These are phyloP conservation scores for Ceraceosorus guamensis DNA, from an alignment of 1,284 basidiomycete species.

Conservation along the genomic window DNA sequence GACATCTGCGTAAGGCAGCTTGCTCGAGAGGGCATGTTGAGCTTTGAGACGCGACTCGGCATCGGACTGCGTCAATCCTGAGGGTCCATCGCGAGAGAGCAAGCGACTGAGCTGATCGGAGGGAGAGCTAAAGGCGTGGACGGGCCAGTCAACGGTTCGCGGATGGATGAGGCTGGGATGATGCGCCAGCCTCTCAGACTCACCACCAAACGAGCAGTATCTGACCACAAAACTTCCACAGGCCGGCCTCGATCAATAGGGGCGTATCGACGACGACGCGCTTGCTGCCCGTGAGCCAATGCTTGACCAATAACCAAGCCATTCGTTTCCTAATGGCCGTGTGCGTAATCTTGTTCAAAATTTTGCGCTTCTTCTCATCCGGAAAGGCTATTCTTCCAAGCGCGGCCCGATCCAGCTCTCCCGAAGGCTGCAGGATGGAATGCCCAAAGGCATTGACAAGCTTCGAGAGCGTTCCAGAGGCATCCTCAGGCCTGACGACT, in stretches of 20 bases:
- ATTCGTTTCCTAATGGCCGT: slow-evolving; percentile 75
- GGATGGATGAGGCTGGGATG: too few species aligned
- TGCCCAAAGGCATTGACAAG: slow-evolving; percentile 69
- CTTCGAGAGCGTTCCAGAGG: slow-evolving; percentile 56
- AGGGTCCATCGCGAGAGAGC: slow-evolving; percentile 34
- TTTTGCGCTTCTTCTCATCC: slow-evolving; percentile 59
- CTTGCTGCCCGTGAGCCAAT: slow-evolving; percentile 71
- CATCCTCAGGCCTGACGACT: slow-evolving; percentile 78
- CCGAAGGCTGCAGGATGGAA: slow-evolving; percentile 60
- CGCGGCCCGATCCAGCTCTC: slow-evolving; percentile 71
- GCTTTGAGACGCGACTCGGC: slow-evolving; percentile 69
- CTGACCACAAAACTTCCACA: slow-evolving; percentile 77
- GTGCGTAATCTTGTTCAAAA: slow-evolving; percentile 79
- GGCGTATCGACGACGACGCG: slow-evolving; percentile 85
- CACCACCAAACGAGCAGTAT: slow-evolving; percentile 85
- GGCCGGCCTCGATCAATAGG: slow-evolving; percentile 78
- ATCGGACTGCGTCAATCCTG: slow-evolving; percentile 52
- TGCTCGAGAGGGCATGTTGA: slow-evolving; percentile 71
- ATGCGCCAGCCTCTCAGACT: slow-evolving; percentile 30
- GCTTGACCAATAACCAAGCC: slow-evolving; percentile 61
- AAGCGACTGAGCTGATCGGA: slow-evolving; percentile 39
- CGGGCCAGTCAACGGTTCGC: slow-evolving; percentile 1
- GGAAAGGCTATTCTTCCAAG: slow-evolving; percentile 76
- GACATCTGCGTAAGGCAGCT: slow-evolving; percentile 73
- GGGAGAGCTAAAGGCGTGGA: slow-evolving; percentile 12